Evolutionary conservation across 2,329 filamentous ascomycete species (phyloP), one percentile per base, ranked within the genome.

Genomic region (Calonectria multiphialidica): DNA sequence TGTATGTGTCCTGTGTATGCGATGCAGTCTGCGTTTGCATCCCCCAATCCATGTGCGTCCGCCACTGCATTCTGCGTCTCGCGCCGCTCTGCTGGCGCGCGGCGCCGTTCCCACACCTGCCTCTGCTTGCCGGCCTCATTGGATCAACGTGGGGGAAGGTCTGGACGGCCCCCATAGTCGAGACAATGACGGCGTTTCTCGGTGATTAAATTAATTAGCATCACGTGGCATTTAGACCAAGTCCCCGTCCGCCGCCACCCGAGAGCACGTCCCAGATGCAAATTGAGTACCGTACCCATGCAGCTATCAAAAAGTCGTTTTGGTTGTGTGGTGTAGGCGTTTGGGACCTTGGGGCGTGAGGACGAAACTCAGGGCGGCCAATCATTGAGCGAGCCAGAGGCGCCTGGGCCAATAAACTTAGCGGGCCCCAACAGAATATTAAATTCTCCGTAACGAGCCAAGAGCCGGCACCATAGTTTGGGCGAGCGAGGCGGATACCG

Each of bases 311-410:
- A 50, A 37, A 30, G 53, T 40, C 33, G 50, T 40, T 25, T 59
- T 16, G 35, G 35, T 37, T 59, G 33, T 59, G 33, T 35, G 35
- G 15, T 23, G 33, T 33, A 37, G 35, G 12, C 9, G 35, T 37
- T 37, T 37, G 7, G 35, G 35, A 37, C 35, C 35, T 37, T 37
- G 35, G 53, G 53, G 35, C 49, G 44, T 18, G 33, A 40, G 45
- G 47, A 44, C 7, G 50, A 71, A 79, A 78, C 42, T 6, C 73
- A 79, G 78, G 78, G 78, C 78, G 73, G 68, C 78, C 76, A 79
- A 79, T 79, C 69, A 68, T 21, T 4, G 18, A 23, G 25, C 30
- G 5, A 37, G 42, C 53, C 64, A 49, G 71, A 59, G 28, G 44
- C 18, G 61, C 72, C 61, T 68, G 61, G 70, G 53, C 78, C 78